Conservation (phyloP, 495 filamentous ascomycete species). For the Neurospora pannonica region DNA sequence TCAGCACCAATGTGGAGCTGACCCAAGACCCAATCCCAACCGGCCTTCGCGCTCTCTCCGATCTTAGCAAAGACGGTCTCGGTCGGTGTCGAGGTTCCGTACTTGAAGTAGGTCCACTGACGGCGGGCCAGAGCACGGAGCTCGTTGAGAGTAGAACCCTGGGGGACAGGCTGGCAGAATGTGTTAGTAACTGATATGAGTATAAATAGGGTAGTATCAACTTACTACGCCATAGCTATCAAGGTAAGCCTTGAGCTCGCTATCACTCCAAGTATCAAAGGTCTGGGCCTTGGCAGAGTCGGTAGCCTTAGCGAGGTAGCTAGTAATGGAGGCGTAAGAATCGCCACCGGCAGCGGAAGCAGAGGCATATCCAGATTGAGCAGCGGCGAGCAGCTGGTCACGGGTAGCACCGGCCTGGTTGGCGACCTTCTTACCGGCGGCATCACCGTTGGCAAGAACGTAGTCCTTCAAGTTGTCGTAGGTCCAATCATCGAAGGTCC, state of each 20-base stretch:
- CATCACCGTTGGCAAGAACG: constrained; percentile 46
- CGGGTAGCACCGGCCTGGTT: constrained; percentile 57
- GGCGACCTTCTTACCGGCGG: constrained; percentile 58
- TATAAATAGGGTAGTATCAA: background rate
- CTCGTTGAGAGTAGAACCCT: constrained; percentile 59
- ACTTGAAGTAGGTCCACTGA: constrained; percentile 66
- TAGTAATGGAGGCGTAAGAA: constrained; percentile 65
- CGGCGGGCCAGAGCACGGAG: constrained; percentile 59
- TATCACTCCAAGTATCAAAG: constrained; percentile 73
- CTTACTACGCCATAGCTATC: constrained; percentile 65
- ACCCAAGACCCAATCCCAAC: constrained; percentile 50
- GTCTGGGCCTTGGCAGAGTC: constrained; percentile 56
- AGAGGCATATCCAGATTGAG: constrained; percentile 58
- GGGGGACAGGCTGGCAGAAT: constrained; percentile 42
- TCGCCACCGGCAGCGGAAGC: constrained; percentile 58
- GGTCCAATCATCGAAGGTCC: constrained; percentile 80
- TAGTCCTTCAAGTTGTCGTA: constrained; percentile 68
- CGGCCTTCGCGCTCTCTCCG: constrained; percentile 38
- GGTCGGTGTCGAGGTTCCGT: constrained; percentile 59
- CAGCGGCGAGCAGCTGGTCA: constrained; percentile 63
- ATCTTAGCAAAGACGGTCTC: constrained; percentile 58
- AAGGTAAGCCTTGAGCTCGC: constrained; percentile 70
- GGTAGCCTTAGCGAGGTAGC: constrained; percentile 60
- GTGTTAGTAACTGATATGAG: background rate
- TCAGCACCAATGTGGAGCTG: constrained; percentile 53